Evolutionary conservation across 1,284 basidiomycete species (phyloP).

Genomic region (Papiliotrema laurentii): DNA sequence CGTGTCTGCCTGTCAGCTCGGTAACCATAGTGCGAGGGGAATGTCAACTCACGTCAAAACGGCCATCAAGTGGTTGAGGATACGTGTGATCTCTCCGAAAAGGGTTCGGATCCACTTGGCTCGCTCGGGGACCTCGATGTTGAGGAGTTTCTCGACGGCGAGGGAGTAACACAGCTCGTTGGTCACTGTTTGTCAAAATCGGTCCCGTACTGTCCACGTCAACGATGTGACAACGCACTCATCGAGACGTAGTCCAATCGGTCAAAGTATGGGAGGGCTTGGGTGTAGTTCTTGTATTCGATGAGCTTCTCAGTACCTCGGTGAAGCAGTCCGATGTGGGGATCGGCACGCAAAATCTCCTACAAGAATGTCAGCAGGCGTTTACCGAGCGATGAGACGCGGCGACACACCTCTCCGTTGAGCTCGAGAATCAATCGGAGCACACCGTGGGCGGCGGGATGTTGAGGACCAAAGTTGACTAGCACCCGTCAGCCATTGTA

Average conservation of each 20-base stretch:
- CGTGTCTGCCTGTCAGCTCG: constrained; percentile 11
- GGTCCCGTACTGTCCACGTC: not conserved
- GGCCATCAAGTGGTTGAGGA: constrained; percentile 98
- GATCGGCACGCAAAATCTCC: constrained; percentile 84
- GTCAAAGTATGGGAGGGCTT: constrained; percentile 99
- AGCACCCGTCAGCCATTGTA: constrained; percentile 10
- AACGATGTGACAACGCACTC: constrained; percentile 59
- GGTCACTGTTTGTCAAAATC: constrained; percentile 60
- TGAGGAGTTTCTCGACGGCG: constrained; percentile 96
- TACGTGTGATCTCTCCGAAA: constrained; percentile 94
- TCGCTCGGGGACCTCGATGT: constrained; percentile 97
- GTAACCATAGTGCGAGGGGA: not conserved
- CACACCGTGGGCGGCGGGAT: constrained; percentile 98
- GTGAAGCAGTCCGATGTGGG: constrained; percentile 93
- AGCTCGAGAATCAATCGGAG: constrained; percentile 95
- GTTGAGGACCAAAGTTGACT: constrained; percentile 96
- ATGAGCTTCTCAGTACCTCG: constrained; percentile 98
- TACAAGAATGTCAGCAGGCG: constrained; percentile 9
- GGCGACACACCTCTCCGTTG: constrained; percentile 70
- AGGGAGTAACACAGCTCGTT: constrained; percentile 96
- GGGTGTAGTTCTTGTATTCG: constrained; percentile 98
- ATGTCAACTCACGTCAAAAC: constrained; percentile 61
- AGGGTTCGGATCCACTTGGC: constrained; percentile 98
- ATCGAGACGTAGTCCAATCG: constrained; percentile 98
- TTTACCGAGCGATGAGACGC: not conserved